These are phyloP conservation scores for Lepidium aucheri DNA, from an alignment of 345 rosid species.

Conservation along the genomic window DNA sequence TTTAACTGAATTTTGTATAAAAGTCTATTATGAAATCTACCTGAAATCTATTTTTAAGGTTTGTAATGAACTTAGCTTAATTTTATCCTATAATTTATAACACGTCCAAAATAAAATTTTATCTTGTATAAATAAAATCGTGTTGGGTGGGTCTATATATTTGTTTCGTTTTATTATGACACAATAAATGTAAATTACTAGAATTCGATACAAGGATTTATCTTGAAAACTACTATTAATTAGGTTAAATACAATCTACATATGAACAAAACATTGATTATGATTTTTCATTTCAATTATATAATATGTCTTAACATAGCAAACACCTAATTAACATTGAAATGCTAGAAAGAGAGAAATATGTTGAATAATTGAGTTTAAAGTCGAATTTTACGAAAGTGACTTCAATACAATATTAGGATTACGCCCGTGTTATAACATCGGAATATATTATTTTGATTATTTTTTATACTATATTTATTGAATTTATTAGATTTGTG, in stretches of 20 bases:
- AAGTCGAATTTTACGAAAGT: neutral
- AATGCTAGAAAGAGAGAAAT: neutral
- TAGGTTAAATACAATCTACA: neutral
- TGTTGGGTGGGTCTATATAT: neutral
- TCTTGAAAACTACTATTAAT: neutral
- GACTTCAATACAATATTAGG: neutral
- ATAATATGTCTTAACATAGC: conserved; percentile 13
- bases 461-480: too few species aligned
- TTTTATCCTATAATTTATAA: too few species aligned
- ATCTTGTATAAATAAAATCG: neutral
- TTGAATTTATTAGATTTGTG: too few species aligned
- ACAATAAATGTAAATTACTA: neutral
- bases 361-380: conserved; percentile 1
- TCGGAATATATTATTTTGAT: too few species aligned
- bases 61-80: too few species aligned
- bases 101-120: too few species aligned
- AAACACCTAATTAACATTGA: conserved; percentile 3
- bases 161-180: neutral
- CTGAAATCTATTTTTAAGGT: too few species aligned
- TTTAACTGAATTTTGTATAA: too few species aligned
- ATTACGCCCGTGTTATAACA: too few species aligned
- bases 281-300: conserved; percentile 9
- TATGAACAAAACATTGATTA: neutral
- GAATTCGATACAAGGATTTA: neutral
- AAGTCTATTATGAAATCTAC: too few species aligned